These are phyloP conservation scores for Penicillium sclerotiorum DNA, from an alignment of 2,329 filamentous ascomycete species.

Conservation along the genomic window DNA sequence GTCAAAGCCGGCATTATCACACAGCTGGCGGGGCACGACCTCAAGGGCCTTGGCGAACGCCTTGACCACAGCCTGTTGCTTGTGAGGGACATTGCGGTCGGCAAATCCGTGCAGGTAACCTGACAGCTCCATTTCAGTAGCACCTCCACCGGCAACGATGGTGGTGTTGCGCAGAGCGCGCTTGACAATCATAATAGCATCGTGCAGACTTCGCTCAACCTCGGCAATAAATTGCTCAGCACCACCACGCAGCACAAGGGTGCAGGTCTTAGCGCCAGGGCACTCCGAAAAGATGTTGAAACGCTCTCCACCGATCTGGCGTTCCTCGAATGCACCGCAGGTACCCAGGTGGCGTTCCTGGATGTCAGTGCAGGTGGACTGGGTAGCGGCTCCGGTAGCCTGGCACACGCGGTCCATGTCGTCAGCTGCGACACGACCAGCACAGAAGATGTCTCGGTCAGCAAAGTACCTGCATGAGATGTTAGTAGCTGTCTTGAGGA, in stretches of 20 bases:
- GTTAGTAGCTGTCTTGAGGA: too few relatives aligned
- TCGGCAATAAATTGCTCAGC: conserved; percentile 99
- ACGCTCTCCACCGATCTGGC: conserved; percentile 93
- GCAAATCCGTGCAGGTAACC: conserved; percentile 91
- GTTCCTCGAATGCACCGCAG: conserved; percentile 89
- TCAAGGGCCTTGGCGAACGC: conserved; percentile 96
- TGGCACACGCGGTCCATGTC: conserved; percentile 96
- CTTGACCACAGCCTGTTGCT: conserved; percentile 98
- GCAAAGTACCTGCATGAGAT: conserved; percentile 70
- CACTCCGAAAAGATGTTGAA: conserved; percentile 99
- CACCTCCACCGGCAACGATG: conserved; percentile 94
- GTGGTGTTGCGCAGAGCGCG: conserved; percentile 91
- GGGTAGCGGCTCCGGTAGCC: conserved; percentile 86
- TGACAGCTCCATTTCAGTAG: conserved; percentile 94
- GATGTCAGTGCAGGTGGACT: conserved; percentile 97
- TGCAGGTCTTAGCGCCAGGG: conserved; percentile 94
- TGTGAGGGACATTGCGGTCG: conserved; percentile 88
- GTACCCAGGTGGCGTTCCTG: conserved; percentile 84
- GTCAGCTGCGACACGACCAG: conserved; percentile 84
- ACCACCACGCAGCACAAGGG: conserved; percentile 88
- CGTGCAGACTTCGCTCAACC: conserved; percentile 95
- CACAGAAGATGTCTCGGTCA: conserved; percentile 97
- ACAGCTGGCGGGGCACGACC: conserved; percentile 93
- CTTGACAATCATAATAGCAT: conserved; percentile 99
- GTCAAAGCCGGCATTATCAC: conserved; percentile 98